Evolutionary conservation across 164 flowering plant species (phyloP).

Genomic region (Magnolia kwangsiensis): DNA sequence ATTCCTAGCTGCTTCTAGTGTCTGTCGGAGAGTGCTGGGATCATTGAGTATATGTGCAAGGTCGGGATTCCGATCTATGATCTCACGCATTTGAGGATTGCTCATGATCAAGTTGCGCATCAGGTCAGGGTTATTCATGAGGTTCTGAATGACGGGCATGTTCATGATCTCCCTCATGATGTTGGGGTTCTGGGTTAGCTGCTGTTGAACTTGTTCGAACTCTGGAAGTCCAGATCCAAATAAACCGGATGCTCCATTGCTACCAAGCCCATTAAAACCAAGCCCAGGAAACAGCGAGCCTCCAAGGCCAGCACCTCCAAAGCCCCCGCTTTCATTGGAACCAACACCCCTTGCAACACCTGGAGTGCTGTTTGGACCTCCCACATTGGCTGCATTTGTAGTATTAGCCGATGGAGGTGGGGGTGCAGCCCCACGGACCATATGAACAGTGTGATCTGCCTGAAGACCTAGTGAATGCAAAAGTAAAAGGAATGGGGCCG

Average conservation of each 20-base stretch:
- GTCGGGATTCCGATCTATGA: constrained; percentile 89
- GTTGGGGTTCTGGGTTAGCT: constrained; percentile 79
- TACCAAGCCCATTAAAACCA: constrained; percentile 46
- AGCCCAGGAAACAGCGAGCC: constrained; percentile 62
- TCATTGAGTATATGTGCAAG: constrained; percentile 90
- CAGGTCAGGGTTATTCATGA: constrained; percentile 88
- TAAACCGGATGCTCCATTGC: constrained; percentile 48
- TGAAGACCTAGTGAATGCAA: constrained; percentile 47
- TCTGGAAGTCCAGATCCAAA: constrained; percentile 85
- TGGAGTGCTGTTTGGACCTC: constrained; percentile 28
- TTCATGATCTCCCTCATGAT: constrained; percentile 94
- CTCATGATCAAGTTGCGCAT: constrained; percentile 80
- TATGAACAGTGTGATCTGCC: constrained; percentile 79
- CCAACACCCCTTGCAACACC: constrained; percentile 28
- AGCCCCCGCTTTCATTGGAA: constrained; percentile 39
- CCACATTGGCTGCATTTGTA: constrained; percentile 35
- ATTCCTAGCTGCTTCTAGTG: constrained; percentile 87
- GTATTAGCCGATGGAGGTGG: constrained; percentile 44
- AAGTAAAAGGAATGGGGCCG: background rate
- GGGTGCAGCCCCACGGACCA: constrained; percentile 69
- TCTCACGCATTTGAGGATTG: constrained; percentile 95
- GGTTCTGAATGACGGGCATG: constrained; percentile 74
- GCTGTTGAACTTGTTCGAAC: constrained; percentile 81
- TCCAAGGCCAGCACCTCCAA: constrained; percentile 55
- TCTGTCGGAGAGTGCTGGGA: constrained; percentile 80